These are phyloP conservation scores for Fusarium siculi DNA, from an alignment of 2,329 filamentous ascomycete species.

Conservation along the genomic window DNA sequence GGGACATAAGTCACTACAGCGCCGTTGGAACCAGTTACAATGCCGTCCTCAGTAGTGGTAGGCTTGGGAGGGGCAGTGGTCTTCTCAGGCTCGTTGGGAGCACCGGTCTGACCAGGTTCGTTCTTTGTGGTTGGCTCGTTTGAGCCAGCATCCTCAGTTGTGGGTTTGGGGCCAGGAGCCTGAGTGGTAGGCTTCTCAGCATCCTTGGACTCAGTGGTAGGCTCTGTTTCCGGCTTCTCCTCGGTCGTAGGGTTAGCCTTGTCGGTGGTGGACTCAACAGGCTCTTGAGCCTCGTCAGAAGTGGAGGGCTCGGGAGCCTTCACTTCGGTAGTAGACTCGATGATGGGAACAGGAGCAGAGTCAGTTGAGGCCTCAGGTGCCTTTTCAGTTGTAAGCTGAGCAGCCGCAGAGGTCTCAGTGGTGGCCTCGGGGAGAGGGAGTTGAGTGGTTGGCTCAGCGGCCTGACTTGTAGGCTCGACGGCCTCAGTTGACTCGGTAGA, in stretches of 20 bases:
- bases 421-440: background rate
- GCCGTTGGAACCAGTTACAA: constrained; percentile 5
- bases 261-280: background rate
- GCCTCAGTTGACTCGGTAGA: background rate
- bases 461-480: background rate
- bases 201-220: background rate
- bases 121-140: background rate
- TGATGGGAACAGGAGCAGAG: background rate
- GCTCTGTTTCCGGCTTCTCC: background rate
- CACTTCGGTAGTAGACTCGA: background rate
- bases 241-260: background rate
- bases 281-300: background rate
- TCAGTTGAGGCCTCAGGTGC: background rate
- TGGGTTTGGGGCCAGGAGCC: background rate
- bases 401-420: background rate
- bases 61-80: background rate
- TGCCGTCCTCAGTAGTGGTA: constrained; percentile 1
- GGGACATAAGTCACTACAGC: constrained; percentile 8
- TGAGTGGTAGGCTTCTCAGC: background rate
- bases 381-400: background rate
- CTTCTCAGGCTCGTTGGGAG: background rate
- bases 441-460: background rate
- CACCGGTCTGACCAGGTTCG: background rate
- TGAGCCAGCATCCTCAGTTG: background rate
- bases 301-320: background rate